Conservation (phyloP, 805 yeast species). For the Candida lessepsii region DNA sequence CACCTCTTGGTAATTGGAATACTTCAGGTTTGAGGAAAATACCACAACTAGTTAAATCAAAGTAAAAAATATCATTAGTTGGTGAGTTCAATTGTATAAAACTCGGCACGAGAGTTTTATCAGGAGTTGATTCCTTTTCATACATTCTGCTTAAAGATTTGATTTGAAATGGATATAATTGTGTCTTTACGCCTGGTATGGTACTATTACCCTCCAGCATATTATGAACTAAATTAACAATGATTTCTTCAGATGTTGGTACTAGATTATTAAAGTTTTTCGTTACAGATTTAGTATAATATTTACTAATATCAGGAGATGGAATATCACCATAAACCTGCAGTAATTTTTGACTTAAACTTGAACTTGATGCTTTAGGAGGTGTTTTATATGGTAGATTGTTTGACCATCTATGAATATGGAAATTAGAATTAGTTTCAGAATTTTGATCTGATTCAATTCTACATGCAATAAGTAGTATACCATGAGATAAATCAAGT, state of each 20-base stretch:
- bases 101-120: constrained; percentile 34
- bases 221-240: constrained; percentile 17
- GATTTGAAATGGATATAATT: constrained; percentile 57
- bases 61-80: constrained; percentile 23
- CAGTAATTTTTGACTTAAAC: constrained; percentile 19
- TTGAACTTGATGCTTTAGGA: constrained; percentile 2
- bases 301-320: constrained; percentile 25
- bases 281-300: constrained; percentile 12
- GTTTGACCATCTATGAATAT: constrained; percentile 32
- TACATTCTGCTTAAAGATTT: constrained; percentile 61
- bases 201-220: constrained; percentile 15
- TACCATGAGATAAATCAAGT: neutral
- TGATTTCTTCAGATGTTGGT: constrained; percentile 18
- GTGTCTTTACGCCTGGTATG: constrained; percentile 46
- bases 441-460: constrained; percentile 5
- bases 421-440: constrained; percentile 17
- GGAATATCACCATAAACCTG: constrained; percentile 34
- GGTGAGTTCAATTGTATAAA: constrained; percentile 26
- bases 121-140: constrained; percentile 44
- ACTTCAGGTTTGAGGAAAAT: constrained; percentile 39
- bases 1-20: constrained; percentile 55
- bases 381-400: neutral
- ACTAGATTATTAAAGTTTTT: constrained; percentile 2
- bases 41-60: constrained; percentile 32
- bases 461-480: constrained; percentile 4